Percentiles rank a stretch among this genome's conserved stretches.
Conservation (phyloP, 495 filamentous ascomycete genomes). For the Geoglossum glabrum region DNA sequence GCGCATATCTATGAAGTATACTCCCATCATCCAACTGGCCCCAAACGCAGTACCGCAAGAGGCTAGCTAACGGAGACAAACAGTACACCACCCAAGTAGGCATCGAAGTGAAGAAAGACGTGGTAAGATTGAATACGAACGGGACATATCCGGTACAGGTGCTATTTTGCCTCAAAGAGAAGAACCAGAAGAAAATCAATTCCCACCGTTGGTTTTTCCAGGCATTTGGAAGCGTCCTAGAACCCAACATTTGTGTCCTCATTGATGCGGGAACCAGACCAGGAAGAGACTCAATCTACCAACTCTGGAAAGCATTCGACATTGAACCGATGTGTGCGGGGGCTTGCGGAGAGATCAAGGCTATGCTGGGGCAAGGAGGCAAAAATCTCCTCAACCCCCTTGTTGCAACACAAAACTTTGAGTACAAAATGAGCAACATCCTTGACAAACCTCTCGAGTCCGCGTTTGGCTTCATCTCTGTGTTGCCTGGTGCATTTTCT, state of each 20-base stretch:
- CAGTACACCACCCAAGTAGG: constrained; percentile 83
- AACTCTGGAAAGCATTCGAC: constrained; percentile 97
- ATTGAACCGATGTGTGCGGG: constrained; percentile 92
- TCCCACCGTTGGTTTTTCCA: constrained; percentile 99
- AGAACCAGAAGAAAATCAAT: constrained; percentile 99
- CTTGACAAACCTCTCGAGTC: constrained; percentile 96
- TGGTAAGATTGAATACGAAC: constrained; percentile 60
- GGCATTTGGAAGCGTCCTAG: constrained; percentile 77
- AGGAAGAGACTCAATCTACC: constrained; percentile 82
- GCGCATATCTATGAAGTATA: constrained; percentile 73
- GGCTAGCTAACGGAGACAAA: not conserved
- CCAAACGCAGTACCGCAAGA: not conserved
- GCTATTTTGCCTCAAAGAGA: constrained; percentile 97
- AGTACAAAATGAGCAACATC: constrained; percentile 99
- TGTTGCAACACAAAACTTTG: constrained; percentile 94
- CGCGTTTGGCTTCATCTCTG: constrained; percentile 92
- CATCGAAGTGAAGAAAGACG: constrained; percentile 68
- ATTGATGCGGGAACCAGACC: constrained; percentile 93
- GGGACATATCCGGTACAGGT: constrained; percentile 67
- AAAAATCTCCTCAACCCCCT: constrained; percentile 77
- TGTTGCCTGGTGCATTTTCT: constrained; percentile 93
- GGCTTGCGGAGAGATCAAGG: constrained; percentile 97
- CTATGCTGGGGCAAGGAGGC: constrained; percentile 75
- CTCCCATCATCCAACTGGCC: not conserved
- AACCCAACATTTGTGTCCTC: constrained; percentile 92